Evolutionary conservation across 1,139 yeast genomes (phyloP), one percentile per base, ranked within the genome.

Genomic region (Pichia sp.): DNA sequence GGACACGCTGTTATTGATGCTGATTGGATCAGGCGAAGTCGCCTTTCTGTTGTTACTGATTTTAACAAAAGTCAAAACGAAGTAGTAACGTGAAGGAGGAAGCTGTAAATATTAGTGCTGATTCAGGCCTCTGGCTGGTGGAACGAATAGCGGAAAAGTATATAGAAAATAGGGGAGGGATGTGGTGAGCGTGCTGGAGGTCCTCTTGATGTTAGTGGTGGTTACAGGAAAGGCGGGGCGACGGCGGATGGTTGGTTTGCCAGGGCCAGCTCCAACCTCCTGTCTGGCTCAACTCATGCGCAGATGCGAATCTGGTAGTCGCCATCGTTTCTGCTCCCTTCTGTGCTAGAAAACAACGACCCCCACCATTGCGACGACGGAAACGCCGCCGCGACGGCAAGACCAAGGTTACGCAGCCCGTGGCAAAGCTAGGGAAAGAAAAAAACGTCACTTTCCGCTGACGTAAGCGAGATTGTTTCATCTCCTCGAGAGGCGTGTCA

Each of bases 31-130:
- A 61, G 67, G 67, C 66, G 62, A 49, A 43, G 40, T 43, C 48
- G 67, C 66, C 68, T 61, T 58, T 30, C 47, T 49, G 40, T 46
- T 49, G 47, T 47, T 54, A 61, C 45, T 50, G 19, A n/a, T 45
- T 11, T 50, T 45, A 47, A 36, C 51, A 51, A 52, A 44, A 56
- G 57, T 55, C 61, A 59, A 55, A 55, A 54, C 57, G 56, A 48
- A 42, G 45, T 45, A n/a, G 50, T 30, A 32, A 45, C 26, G 42
- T 48, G 36, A 13, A 45, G 13, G 41, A 36, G 41, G 41, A 36
- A 36, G 41, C 41, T 36, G 41, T 36, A 36, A 38, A 40, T 47
- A 34, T 40, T 40, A 41, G 34, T 48, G 45, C 38, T 41, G 15
- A 26, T 41, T 36, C 45, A 40, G 16, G 42, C 51, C 31, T 30